Percentiles rank a stretch among this genome's conserved stretches.
Conservation (phyloP, 2,329 filamentous ascomycete genomes). For the Fusarium equiseti region DNA sequence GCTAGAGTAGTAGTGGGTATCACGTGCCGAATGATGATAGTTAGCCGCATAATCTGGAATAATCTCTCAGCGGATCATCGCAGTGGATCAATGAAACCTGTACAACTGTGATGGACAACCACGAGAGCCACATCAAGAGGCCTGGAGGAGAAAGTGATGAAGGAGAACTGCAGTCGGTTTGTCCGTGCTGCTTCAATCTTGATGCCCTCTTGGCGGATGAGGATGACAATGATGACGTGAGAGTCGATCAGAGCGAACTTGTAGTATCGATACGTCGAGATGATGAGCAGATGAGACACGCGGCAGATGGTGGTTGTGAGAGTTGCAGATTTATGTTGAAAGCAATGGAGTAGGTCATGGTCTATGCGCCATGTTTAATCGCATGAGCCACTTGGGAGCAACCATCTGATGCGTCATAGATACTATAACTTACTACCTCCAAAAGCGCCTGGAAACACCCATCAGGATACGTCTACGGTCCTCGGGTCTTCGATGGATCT, state of each 20-base stretch:
- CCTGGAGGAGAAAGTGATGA: no score
- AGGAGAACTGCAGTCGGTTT: not conserved
- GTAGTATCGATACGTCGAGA: conserved; percentile 6
- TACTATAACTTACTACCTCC: not conserved
- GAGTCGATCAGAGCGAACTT: not conserved
- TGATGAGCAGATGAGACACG: not conserved
- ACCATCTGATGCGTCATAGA: not conserved
- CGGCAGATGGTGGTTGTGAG: conserved; percentile 13
- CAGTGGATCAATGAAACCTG: not conserved
- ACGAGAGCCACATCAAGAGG: not conserved
- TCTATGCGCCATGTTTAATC: no score
- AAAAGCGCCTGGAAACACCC: not conserved
- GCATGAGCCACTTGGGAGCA: no score
- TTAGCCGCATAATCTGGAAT: not conserved
- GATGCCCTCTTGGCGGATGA: not conserved
- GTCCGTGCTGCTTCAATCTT: conserved; percentile 26
- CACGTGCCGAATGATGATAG: conserved; percentile 17
- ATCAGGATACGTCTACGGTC: not conserved
- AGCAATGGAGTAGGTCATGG: not conserved
- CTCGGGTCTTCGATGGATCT: not conserved
- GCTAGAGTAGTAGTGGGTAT: conserved; percentile 17
- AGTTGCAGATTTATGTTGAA: conserved; percentile 20
- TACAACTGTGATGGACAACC: not conserved
- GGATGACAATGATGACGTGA: not conserved
- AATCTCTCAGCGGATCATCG: no score